These are phyloP conservation scores for Termitomyces sp. DNA, from an alignment of 1,284 basidiomycete species.

Conservation along the genomic window DNA sequence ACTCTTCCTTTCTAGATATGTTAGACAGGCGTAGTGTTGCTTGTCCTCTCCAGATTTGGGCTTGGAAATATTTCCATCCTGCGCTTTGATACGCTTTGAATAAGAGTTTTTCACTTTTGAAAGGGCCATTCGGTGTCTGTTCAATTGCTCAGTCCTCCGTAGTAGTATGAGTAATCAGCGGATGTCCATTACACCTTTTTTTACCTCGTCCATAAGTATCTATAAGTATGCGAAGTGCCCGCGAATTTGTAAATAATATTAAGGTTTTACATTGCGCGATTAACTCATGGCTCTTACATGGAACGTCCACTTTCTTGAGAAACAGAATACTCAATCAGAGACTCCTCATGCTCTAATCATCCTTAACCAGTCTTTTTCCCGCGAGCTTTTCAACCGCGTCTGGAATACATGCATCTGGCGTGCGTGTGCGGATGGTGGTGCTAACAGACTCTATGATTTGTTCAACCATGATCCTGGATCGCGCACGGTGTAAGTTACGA, in stretches of 20 bases:
- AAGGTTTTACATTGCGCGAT: background rate
- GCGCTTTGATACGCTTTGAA: background rate
- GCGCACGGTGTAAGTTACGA: constrained; percentile 21
- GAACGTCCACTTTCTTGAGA: constrained; percentile 16
- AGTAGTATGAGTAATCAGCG: too few relatives aligned
- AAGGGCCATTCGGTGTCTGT: too few relatives aligned
- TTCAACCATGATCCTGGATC: constrained; percentile 30
- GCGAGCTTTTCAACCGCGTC: constrained; percentile 55
- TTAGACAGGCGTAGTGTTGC: background rate
- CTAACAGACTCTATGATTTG: constrained; percentile 79
- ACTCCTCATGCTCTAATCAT: constrained; percentile 64
- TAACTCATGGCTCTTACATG: constrained; percentile 8
- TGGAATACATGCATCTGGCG: constrained; percentile 67
- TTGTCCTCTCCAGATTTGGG: background rate
- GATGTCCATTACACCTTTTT: background rate
- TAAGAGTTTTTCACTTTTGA: background rate
- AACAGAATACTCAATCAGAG: background rate
- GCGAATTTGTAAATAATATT: too few relatives aligned
- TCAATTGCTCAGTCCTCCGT: too few relatives aligned
- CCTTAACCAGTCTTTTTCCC: constrained; percentile 82
- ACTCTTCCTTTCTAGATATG: constrained; percentile 5
- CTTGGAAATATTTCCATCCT: background rate
- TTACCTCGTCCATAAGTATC: background rate
- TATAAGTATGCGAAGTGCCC: too few relatives aligned
- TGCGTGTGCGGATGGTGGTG: constrained; percentile 91